Evolutionary conservation across 495 filamentous ascomycete species (phyloP), one percentile per base, ranked within the genome.

Genomic region (Hypoxylon fragiforme): DNA sequence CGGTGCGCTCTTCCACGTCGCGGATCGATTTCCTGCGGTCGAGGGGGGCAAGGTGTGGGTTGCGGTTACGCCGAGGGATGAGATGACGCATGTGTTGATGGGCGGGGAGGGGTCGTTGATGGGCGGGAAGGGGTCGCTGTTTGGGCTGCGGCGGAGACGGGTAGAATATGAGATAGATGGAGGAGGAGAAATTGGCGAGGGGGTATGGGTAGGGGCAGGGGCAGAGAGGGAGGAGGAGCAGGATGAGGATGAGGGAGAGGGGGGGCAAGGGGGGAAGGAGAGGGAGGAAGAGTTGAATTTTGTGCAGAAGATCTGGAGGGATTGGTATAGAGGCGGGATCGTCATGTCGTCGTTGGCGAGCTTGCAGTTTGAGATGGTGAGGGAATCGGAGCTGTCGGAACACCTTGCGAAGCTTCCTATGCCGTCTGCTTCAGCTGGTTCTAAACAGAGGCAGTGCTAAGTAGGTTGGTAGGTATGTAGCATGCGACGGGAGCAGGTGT

Each of bases 251-350:
- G n/a, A n/a, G n/a, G n/a, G n/a, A 28, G 24, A 28, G 28, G 56
- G 55, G 24, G 20, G 30, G 28, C 28, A 14, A 19, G 32, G 34
- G 26, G 18, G 22, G 50, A 7, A 13, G 4, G 36, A 14, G 18
- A 19, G 20, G 45, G 26, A 12, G 24, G 44, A 36, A 2, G 47
- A 49, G 35, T 50, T 67, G 11, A 73, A 76, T 51, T 43, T 69
- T 6, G 50, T 76, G 14, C 72, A 76, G 56, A 71, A 62, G 60
- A 65, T 74, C 12, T 76, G 73, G 73, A 39, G 57, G 18, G 70
- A 66, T 14, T 73, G 72, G 63, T 62, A 70, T 22, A 52, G 57
- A 6, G 72, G 71, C 8, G 57, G 60, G 9, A 64, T 69, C 8
- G 65, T 65, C 18, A 63, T 59, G 19, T 63, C 64, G 21, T 51